Conservation (phyloP, 352 stramenopile genomes). For the Pythium folliculosum region DNA sequence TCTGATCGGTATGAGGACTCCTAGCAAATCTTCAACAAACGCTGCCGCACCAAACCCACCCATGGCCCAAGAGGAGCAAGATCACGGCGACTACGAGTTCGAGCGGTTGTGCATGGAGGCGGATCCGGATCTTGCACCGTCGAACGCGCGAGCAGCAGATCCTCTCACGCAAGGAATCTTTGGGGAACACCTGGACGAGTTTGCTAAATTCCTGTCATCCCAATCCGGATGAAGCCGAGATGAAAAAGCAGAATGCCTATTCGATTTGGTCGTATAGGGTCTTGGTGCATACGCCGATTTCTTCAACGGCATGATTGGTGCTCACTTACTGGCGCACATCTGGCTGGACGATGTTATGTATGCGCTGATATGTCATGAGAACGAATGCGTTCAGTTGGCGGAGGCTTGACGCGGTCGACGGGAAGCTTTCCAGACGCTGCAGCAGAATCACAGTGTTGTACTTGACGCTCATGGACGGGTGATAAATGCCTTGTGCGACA, state of each 20-base stretch:
- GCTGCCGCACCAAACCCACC: no score
- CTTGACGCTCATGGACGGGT: conserved; percentile 86
- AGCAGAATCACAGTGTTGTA: conserved; percentile 87
- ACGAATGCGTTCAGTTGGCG: conserved; percentile 77
- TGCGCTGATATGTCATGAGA: conserved; percentile 83
- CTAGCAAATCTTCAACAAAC: background rate
- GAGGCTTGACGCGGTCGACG: conserved; percentile 71
- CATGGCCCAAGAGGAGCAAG: conserved; percentile 33
- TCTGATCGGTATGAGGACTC: background rate
- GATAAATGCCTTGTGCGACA: conserved; percentile 85
- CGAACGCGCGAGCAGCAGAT: background rate
- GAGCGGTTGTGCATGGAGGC: conserved; percentile 79
- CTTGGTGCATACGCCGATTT: no score
- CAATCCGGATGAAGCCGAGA: conserved; percentile 22
- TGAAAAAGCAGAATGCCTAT: background rate
- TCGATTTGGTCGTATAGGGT: background rate
- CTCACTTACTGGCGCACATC: conserved; percentile 33
- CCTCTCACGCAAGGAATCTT: conserved; percentile 38
- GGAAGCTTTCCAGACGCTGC: conserved; percentile 82
- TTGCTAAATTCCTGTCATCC: conserved; percentile 50
- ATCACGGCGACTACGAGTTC: conserved; percentile 74
- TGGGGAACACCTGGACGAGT: conserved; percentile 47
- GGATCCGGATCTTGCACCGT: conserved; percentile 64
- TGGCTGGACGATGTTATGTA: conserved; percentile 75
- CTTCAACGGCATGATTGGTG: no score